Evolutionary conservation across 176 grass and related monocot genomes (phyloP), one percentile per base, ranked within the genome.

Genomic region (Rhynchospora tenuis): DNA sequence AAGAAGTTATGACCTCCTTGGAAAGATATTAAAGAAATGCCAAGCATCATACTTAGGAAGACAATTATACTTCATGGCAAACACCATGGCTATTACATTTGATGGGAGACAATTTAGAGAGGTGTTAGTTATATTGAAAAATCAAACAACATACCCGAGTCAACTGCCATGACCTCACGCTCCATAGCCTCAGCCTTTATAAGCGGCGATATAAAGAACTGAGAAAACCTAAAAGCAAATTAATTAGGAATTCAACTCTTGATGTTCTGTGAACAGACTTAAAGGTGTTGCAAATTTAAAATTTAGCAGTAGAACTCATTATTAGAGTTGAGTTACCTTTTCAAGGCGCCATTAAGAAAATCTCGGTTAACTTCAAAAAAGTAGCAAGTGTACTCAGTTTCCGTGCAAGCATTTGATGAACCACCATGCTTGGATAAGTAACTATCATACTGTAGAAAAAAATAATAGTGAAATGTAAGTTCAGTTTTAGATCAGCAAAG

Each of bases 151-250:
- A 85, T 78, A 98, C 95, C 95, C 58, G 95, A 98, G 88, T 98
- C 95, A 69, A 98, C 90, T 64, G 92, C 95, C 84, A 93, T 85
- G 66, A 98, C 88, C 67, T 98, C 95, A 65, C 95, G 95, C 50
- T 94, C 95, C 92, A 98, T 94, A 82, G 95, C 95, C 80, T 98
- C 95, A 46, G 89, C 86, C 81, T 98, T 98, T 83, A 98, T 85
- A 88, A 98, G 91, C 28, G 95, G 95, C 57, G 95, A 98, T 86
- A 98, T 86, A 88, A 98, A 98, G 86, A 98, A 94, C 64, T 98
- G 92, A 83, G 89, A 94, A 90, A 98, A 98, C 85, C 95, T 98
- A 90, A 90, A 59, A 73, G 22, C 33, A 82, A 88, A 75, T 73
- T 20, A 89, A 84, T 79, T 46, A 91, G 52, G 73, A 85, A 7